These are phyloP conservation scores for Emericellopsis cladophorae DNA, from an alignment of 2,329 filamentous ascomycete species.

Conservation along the genomic window DNA sequence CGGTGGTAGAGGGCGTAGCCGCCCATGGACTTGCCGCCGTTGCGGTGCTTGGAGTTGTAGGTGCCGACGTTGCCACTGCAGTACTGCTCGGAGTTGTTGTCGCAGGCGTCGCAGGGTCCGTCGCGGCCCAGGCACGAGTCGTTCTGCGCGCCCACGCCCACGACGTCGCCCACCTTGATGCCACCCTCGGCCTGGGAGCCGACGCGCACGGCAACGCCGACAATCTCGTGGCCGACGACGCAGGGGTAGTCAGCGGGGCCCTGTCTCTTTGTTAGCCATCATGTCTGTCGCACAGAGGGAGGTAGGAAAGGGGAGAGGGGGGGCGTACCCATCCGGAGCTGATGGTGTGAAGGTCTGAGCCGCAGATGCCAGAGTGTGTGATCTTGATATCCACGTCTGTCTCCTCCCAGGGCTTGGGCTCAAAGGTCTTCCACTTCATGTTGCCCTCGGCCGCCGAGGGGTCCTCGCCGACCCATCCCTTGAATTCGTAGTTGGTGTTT, in stretches of 20 bases:
- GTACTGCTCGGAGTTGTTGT: conserved; percentile 25
- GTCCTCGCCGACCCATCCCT: conserved; percentile 35
- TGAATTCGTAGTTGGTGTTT: conserved; percentile 26
- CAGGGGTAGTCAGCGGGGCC: conserved; percentile 21
- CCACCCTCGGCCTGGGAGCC: conserved; percentile 30
- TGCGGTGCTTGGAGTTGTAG: conserved; percentile 19
- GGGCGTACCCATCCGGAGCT: conserved; percentile 36
- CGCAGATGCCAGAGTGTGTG: conserved; percentile 55
- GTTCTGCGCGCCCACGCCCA: conserved; percentile 49
- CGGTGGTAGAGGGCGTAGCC: conserved; percentile 33
- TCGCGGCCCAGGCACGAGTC: conserved; percentile 33
- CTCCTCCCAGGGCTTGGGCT: conserved; percentile 55
- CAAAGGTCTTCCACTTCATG: conserved; percentile 41
- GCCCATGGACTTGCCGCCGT: conserved; percentile 17
- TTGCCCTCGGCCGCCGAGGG: conserved; percentile 29
- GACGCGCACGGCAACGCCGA: conserved; percentile 43
- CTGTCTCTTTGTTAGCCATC: neutral
- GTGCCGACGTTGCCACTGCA: conserved; percentile 30
- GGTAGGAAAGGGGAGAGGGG: neutral
- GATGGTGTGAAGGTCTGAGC: conserved; percentile 46
- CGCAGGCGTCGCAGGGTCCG: conserved; percentile 27
- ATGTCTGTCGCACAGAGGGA: neutral
- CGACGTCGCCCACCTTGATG: conserved; percentile 49
- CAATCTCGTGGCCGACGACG: conserved; percentile 54
- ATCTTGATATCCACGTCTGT: conserved; percentile 53